Evolutionary conservation across 78 protist genomes (phyloP), one percentile per base, ranked within the genome.

Genomic region (Cavenderia fasciculata): DNA sequence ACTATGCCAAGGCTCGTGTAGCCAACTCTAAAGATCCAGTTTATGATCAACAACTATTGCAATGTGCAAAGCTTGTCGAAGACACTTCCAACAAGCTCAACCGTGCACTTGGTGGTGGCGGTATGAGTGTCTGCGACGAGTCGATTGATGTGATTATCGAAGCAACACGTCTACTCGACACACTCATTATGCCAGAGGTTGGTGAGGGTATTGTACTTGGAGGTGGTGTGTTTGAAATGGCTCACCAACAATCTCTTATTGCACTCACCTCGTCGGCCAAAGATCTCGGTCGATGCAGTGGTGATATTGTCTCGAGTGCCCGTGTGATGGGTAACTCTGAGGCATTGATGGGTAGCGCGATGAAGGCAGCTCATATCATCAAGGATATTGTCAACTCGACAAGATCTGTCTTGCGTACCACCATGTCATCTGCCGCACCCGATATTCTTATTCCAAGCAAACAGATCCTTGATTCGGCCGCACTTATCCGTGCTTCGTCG

Each of bases 11-110:
- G 56, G 87, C 93, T 43, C 46, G 78, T 46, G 66, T 77, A 34
- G 93, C 93, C 59, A 87, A 87, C 71, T 40, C 79, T 27, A 69
- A 82, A 43, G 93, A 87, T 65, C 93, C 93, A 59, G 41, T 77
- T 31, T 77, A 87, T 49, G 93, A 87, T 52, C 88, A 75, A 68
- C 66, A 72, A 27, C 40, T 87, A 21, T 21, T 66, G 2, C 52
- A 31, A 2, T 33, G 57, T 29, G 46, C 78, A 8, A 59, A 77
- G 51, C 33, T 54, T 1, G 82, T 77, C 16, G 88, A 87, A 29
- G 93, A 87, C 31, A 25, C 27, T 31, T 36, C 65, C n/a, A 61
- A 33, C 10, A 68, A 77, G 52, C 51, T 87, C 14, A 29, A 40
- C 19, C 59, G 88, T 29, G 25, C 93, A 27, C 33, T 77, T 1